phyloP scores from a whole-genome alignment of 352 stramenopile species.

The Aphanomyces euteiches region DNA sequence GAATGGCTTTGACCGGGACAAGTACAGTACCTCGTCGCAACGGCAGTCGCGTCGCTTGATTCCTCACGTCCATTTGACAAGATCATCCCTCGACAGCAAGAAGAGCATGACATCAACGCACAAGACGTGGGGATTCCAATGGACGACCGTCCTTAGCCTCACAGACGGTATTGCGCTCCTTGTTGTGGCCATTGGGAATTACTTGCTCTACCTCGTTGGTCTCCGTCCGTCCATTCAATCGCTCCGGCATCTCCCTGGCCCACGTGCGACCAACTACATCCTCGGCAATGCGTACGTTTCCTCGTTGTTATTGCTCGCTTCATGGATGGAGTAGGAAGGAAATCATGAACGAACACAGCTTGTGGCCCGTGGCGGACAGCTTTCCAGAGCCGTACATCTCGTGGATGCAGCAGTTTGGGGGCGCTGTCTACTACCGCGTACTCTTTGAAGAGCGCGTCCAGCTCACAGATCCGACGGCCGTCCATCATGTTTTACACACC shows the following conservation, averaged over 20 bases:
- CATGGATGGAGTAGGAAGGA: neutral
- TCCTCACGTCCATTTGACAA: too few relatives aligned
- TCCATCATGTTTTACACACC: neutral
- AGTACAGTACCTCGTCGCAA: too few relatives aligned
- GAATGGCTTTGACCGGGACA: too few relatives aligned
- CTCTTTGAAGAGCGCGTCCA: neutral
- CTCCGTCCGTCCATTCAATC: neutral
- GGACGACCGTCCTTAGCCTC: too few relatives aligned
- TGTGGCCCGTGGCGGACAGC: neutral
- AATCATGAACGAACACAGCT: neutral
- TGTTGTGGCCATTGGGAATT: neutral
- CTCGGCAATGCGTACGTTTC: neutral
- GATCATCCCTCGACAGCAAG: too few relatives aligned
- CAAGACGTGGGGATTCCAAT: too few relatives aligned
- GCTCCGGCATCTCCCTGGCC: neutral
- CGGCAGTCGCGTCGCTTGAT: too few relatives aligned
- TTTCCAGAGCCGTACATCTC: neutral
- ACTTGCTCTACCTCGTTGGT: neutral
- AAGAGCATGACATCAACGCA: too few relatives aligned
- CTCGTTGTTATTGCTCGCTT: neutral
- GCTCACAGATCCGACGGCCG: neutral
- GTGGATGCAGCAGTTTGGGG: neutral
- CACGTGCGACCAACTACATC: neutral
- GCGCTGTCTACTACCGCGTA: neutral
- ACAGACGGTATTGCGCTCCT: too few relatives aligned